Evolutionary conservation across 164 flowering plant genomes (phyloP), one percentile per base, ranked within the genome.

Genomic region (Vitis amurensis): DNA sequence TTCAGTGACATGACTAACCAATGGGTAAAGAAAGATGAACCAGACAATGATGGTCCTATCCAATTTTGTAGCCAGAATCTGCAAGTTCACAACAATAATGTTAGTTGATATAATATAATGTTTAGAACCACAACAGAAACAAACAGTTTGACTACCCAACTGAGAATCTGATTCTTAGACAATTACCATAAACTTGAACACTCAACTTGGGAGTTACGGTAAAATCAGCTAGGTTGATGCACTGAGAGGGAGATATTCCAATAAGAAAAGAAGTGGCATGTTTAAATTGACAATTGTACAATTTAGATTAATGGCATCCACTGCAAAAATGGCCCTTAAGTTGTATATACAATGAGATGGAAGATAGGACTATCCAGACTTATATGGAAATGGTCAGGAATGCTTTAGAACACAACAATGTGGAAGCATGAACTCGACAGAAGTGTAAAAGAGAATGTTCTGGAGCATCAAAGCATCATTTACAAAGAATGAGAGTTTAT

Each of bases 21-120:
- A 64, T 84, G 81, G 80, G 83, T 77, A 71, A 83, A 81, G 71
- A 87, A 82, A 58, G 91, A 85, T 68, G 94, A 88, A 73, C 82
- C 86, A 61, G 80, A 75, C 58, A 83, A 68, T 49, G 94, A 83
- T 23, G 91, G 83, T 51, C 96, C 98, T 44, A 75, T 88, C 94
- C 93, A 91, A 68, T 88, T 88, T 76, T 90, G 98, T 17, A 93
- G 82, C 99, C 99, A 95, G 67, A 95, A 84, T 74, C 99, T 95
- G 93, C 76, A 80, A 73, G 37, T 69, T 65, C 58, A 65, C 23
- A 73, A 23, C 53, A 63, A 49, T 16, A 16, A 14, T 30, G 50
- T 30, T 50, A 68, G 48, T 50, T 68, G 14, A 51, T 2, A 19
- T 57, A 48, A 56, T n/a, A 61, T 17, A 17, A 48, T 63, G 50